These are phyloP conservation scores for Penicillium capsulatum DNA, from an alignment of 2,329 filamentous ascomycete genomes.

Conservation along the genomic window DNA sequence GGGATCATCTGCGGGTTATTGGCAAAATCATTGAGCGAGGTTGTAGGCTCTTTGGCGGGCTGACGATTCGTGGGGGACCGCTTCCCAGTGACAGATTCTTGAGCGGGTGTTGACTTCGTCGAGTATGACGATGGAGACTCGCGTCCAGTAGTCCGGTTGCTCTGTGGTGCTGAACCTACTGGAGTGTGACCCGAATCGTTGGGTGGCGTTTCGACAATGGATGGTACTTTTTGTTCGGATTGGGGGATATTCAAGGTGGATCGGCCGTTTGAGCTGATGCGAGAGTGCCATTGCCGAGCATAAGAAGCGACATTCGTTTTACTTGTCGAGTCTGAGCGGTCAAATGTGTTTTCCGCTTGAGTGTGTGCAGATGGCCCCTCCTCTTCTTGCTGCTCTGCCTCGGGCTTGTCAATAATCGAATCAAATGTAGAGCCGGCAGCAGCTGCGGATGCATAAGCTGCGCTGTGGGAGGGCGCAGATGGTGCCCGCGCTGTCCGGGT, in stretches of 20 bases:
- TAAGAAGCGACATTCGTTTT: constrained; percentile 36
- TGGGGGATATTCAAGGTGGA: constrained; percentile 52
- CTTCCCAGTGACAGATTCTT: constrained; percentile 40
- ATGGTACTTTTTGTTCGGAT: constrained; percentile 48
- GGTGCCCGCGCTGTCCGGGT: constrained; percentile 45
- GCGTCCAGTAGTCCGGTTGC: constrained; percentile 47
- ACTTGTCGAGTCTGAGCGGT: constrained; percentile 29
- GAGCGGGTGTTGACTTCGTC: constrained; percentile 36
- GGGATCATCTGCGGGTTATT: constrained; percentile 65
- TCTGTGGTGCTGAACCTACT: constrained; percentile 28
- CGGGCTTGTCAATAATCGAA: constrained; percentile 28
- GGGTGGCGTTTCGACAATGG: constrained; percentile 62
- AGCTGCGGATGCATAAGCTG: constrained; percentile 19
- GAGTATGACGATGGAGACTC: constrained; percentile 26
- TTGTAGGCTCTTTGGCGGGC: constrained; percentile 39
- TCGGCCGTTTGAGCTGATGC: constrained; percentile 53
- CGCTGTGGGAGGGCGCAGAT: constrained; percentile 30
- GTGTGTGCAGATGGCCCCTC: constrained; percentile 13
- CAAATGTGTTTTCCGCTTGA: constrained; percentile 15
- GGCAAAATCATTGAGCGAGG: constrained; percentile 61
- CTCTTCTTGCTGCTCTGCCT: constrained; percentile 18
- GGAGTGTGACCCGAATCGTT: constrained; percentile 37
- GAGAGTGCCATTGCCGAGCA: constrained; percentile 52
- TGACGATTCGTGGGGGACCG: constrained; percentile 30
- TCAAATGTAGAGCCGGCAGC: constrained; percentile 26